Percentiles rank a stretch among this genome's conserved stretches.
phyloP scores from a whole-genome alignment of 257 asterid genomes.

The Solanum acaule region DNA sequence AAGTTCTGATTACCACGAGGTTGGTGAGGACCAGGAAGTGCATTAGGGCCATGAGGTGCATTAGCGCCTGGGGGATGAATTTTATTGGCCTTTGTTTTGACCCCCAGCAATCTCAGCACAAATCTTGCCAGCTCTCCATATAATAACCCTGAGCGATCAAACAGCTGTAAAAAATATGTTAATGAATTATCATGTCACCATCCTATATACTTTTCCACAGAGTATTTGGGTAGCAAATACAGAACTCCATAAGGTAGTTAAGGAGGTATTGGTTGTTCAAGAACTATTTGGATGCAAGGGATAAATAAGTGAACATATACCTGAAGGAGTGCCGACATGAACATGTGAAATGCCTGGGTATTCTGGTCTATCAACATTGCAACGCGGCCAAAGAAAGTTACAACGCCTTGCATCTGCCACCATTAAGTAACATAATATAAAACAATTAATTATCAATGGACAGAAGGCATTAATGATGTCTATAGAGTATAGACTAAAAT shows the following conservation, averaged over 20 bases:
- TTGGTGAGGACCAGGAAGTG: slow-evolving; percentile 54
- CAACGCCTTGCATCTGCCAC: slow-evolving; percentile 90
- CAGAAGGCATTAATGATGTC: background rate
- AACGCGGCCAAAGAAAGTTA: slow-evolving; percentile 76
- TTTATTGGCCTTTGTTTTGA: slow-evolving; percentile 53
- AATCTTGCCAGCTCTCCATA: slow-evolving; percentile 95
- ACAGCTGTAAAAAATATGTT: slow-evolving; percentile 42
- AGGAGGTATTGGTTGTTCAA: background rate
- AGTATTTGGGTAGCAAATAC: background rate
- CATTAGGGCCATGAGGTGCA: slow-evolving; percentile 57
- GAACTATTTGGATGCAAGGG: background rate
- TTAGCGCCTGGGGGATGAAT: slow-evolving; percentile 47
- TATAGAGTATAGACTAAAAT: background rate
- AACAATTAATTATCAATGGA: background rate
- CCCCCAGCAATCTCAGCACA: slow-evolving; percentile 78
- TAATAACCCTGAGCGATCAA: slow-evolving; percentile 84
- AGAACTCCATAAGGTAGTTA: background rate
- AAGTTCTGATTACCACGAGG: slow-evolving; percentile 40
- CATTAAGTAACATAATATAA: background rate
- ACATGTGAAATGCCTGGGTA: slow-evolving; percentile 94
- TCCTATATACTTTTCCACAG: background rate
- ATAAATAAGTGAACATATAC: slow-evolving; percentile 17
- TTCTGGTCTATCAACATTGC: slow-evolving; percentile 89
- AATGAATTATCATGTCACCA: background rate
- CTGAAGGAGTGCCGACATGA: slow-evolving; percentile 69